Conservation (phyloP, 2,329 filamentous ascomycete species). For the Alternaria triticina region DNA sequence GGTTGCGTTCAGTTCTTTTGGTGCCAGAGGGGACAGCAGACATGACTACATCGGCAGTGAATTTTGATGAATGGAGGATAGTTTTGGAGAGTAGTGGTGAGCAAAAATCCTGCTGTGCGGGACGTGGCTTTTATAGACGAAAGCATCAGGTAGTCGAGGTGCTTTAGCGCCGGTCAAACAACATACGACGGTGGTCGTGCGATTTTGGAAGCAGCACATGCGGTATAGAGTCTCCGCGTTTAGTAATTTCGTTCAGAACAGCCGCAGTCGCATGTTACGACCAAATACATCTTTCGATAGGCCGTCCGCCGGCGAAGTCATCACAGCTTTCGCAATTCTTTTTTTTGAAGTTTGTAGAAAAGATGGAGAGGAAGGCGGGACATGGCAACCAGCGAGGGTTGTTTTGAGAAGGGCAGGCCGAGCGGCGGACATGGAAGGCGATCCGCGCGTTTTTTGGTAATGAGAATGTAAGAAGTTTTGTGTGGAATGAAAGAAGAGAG, state of each 20-base stretch:
- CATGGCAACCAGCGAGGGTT: not conserved
- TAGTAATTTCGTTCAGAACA: not conserved
- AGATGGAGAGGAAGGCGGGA: not conserved
- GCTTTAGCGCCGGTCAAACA: not conserved
- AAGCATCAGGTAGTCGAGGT: not conserved
- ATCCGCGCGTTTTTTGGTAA: not conserved
- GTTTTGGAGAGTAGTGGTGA: not conserved
- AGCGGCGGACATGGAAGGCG: not conserved
- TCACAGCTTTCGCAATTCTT: rapidly evolving
- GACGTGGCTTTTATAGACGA: not conserved
- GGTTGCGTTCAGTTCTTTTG: rapidly evolving
- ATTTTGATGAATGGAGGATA: no score
- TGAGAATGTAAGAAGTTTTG: not conserved
- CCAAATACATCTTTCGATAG: not conserved
- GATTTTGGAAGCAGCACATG: not conserved
- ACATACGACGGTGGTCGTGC: rapidly evolving
- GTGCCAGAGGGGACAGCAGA: not conserved
- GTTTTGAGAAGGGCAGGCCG: not conserved
- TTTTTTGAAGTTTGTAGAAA: not conserved
- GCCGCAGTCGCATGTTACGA: rapidly evolving
- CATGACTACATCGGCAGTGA: not conserved
- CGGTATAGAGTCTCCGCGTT: not conserved
- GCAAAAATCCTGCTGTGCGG: not conserved
- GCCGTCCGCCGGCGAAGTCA: not conserved
- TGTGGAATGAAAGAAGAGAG: not conserved